Conservation (phyloP, 169 alveolate genomes). For the Eimeria nieschulzi region DNA sequence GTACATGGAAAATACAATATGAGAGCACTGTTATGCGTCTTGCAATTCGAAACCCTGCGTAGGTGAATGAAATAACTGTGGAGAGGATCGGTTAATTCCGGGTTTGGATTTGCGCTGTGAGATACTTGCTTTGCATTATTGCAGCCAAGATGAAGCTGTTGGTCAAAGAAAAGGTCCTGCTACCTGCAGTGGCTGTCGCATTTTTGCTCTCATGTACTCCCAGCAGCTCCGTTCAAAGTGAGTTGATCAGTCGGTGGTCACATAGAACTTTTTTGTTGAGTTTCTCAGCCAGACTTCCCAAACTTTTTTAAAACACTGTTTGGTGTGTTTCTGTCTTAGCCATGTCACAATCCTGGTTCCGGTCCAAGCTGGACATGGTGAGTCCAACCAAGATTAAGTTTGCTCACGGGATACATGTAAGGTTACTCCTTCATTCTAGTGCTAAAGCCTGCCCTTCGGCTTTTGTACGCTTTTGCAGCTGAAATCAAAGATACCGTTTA, state of each 20-base stretch:
- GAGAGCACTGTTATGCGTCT: too few species aligned
- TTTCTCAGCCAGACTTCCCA: neutral
- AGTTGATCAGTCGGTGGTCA: neutral
- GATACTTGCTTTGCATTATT: too few species aligned
- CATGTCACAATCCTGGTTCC: conserved; percentile 34
- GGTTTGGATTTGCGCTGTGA: neutral
- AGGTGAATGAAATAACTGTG: too few species aligned
- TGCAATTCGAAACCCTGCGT: too few species aligned
- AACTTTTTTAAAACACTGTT: neutral
- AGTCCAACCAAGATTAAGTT: neutral
- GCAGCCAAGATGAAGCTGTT: neutral
- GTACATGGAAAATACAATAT: too few species aligned
- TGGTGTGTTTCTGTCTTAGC: neutral
- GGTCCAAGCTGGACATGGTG: neutral
- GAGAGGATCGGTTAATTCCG: too few species aligned
- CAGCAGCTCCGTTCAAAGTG: conserved; percentile 25
- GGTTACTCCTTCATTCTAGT: neutral
- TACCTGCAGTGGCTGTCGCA: conserved; percentile 30
- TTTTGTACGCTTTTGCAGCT: neutral
- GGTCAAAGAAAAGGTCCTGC: conserved; percentile 3
- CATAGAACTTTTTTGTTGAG: neutral
- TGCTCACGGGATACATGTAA: neutral
- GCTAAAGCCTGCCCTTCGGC: neutral
- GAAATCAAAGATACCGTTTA: neutral
- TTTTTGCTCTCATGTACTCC: neutral